These are phyloP conservation scores for Phanerodontia chrysosporium DNA, from an alignment of 768 basidiomycete genomes.

Conservation along the genomic window DNA sequence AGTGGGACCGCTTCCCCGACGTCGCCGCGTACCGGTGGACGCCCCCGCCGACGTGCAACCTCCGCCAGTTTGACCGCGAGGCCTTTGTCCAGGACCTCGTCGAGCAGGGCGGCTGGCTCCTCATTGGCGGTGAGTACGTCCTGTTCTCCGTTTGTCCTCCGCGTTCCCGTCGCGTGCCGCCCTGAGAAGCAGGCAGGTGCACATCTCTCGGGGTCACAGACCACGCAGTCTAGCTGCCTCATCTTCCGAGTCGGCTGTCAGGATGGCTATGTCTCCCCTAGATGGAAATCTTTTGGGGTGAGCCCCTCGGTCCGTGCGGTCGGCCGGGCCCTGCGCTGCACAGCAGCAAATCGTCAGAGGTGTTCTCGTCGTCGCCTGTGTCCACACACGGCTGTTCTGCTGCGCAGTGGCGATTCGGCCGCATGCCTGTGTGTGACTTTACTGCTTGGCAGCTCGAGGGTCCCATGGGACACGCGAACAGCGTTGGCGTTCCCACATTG, in stretches of 20 bases:
- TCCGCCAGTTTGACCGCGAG: conserved; percentile 37
- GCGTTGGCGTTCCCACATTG: no score
- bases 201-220: no score
- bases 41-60: conserved; percentile 41
- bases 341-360: background rate
- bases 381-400: background rate
- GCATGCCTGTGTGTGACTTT: no score
- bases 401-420: no score
- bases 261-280: no score
- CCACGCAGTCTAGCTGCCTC: no score
- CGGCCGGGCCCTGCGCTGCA: background rate
- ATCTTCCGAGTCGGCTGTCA: background rate
- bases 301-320: no score
- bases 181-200: no score
- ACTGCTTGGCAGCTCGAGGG: no score
- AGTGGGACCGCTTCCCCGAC: conserved; percentile 49
- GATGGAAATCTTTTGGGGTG: no score
- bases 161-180: background rate
- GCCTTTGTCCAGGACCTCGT: conserved; percentile 54
- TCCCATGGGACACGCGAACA: no score
- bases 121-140: conserved; percentile 51
- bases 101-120: conserved; percentile 66
- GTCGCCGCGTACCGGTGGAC: conserved; percentile 52
- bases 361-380: background rate
- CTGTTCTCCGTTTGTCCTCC: background rate